phyloP scores from a whole-genome alignment of 495 filamentous ascomycete genomes.

The Immersiella caudata region DNA sequence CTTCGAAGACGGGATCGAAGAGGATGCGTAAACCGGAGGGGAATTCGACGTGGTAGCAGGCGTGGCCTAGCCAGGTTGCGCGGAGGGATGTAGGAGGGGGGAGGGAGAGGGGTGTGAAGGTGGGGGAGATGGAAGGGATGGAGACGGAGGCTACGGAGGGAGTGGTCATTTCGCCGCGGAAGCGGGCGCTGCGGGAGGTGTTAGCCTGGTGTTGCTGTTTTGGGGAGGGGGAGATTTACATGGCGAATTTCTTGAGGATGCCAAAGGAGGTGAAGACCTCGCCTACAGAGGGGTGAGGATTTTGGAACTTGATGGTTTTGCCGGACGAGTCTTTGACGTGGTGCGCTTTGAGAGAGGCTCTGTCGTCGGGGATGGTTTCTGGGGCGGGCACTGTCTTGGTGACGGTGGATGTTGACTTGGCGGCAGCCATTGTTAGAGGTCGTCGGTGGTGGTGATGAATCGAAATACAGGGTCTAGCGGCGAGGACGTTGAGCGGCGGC shows the following conservation, averaged over 20 bases:
- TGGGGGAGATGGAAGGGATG: neutral
- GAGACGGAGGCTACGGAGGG: neutral
- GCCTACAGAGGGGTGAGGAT: constrained; percentile 38
- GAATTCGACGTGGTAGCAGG: constrained; percentile 92
- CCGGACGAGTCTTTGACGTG: constrained; percentile 38
- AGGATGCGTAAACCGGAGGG: constrained; percentile 84
- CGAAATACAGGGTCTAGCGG: neutral
- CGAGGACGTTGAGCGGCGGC: neutral
- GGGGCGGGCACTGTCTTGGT: constrained; percentile 24
- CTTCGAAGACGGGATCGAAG: constrained; percentile 94
- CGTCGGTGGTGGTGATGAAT: neutral
- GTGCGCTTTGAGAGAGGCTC: constrained; percentile 29
- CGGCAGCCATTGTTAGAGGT: constrained; percentile 15
- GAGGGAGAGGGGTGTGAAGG: neutral
- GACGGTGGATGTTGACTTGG: constrained; percentile 15
- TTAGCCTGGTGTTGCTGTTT: neutral
- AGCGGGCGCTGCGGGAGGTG: neutral
- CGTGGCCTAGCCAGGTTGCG: constrained; percentile 96
- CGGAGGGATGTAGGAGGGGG: constrained; percentile 53
- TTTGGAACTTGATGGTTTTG: constrained; percentile 38
- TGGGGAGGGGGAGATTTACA: constrained; percentile 4
- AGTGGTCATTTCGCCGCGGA: constrained; percentile 5
- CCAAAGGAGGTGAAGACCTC: neutral
- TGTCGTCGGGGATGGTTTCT: constrained; percentile 24
- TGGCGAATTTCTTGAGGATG: constrained; percentile 17